Conservation (phyloP, 2,329 filamentous ascomycete genomes). For the Exophiala oligosperma region DNA sequence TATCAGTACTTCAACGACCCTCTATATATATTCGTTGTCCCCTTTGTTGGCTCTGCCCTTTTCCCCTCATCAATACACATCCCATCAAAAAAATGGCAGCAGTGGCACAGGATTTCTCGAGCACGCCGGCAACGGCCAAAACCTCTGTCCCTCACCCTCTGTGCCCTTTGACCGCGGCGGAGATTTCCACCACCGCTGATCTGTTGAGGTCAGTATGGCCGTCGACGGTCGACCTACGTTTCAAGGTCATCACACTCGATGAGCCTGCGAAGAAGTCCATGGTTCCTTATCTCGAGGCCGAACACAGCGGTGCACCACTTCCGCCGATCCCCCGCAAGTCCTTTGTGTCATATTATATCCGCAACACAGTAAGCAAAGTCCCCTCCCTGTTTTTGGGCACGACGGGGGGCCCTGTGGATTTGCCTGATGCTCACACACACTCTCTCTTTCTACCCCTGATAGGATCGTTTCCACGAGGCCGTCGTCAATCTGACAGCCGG, state of each 20-base stretch:
- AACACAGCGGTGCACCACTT: constrained; percentile 53
- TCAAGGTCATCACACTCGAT: constrained; percentile 67
- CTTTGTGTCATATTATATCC: constrained; percentile 52
- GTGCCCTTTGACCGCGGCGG: constrained; percentile 31
- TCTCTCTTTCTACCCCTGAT: constrained; percentile 20
- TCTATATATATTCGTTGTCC: background rate
- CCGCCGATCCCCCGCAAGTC: constrained; percentile 54
- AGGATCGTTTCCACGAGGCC: constrained; percentile 59
- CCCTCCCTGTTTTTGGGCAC: too few relatives aligned
- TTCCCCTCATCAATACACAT: background rate
- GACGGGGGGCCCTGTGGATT: too few relatives aligned
- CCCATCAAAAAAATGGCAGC: constrained; percentile 19
- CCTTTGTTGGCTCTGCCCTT: background rate
- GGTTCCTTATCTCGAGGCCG: constrained; percentile 63
- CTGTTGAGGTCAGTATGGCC: constrained; percentile 32
- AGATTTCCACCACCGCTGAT: constrained; percentile 32
- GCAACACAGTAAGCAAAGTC: constrained; percentile 49
- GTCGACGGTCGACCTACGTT: constrained; percentile 40
- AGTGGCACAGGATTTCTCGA: constrained; percentile 20
- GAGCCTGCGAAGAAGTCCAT: constrained; percentile 63
- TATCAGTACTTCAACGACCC: background rate
- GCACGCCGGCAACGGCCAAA: constrained; percentile 20
- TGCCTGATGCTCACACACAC: too few relatives aligned
- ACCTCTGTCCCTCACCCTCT: constrained; percentile 30
- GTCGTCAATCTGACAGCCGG: constrained; percentile 52